phyloP scores from a whole-genome alignment of 148 eudicot species.

The Camellia japonica region DNA sequence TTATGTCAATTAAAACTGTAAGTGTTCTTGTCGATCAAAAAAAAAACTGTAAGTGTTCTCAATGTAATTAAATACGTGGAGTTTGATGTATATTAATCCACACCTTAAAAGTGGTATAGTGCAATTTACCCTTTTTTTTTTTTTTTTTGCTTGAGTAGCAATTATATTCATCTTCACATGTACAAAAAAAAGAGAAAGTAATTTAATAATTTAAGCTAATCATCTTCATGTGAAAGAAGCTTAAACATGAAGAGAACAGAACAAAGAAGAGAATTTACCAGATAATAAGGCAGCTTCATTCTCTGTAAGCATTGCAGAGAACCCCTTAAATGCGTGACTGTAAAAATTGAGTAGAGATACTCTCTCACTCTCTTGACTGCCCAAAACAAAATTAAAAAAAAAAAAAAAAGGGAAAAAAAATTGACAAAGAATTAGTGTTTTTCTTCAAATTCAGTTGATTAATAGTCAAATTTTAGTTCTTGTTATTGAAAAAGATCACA shows the following conservation, averaged over 20 bases:
- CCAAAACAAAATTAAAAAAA: not conserved
- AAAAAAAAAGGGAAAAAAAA: not conserved
- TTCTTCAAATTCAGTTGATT: not conserved
- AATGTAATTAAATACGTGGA: too few species aligned
- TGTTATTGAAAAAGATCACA: not conserved
- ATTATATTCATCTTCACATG: too few species aligned
- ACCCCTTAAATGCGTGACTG: conserved; percentile 60
- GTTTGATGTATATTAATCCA: too few species aligned
- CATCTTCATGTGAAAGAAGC: too few species aligned
- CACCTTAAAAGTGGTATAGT: too few species aligned
- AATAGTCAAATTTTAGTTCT: not conserved
- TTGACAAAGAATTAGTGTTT: not conserved
- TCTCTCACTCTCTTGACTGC: conserved; percentile 48
- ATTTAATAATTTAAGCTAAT: too few species aligned
- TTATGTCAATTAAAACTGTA: too few species aligned
- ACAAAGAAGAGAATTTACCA: conserved; percentile 23
- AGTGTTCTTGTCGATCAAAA: too few species aligned
- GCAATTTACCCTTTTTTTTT: too few species aligned
- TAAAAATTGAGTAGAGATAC: conserved; percentile 46
- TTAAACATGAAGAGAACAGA: not conserved
- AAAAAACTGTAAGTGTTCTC: too few species aligned
- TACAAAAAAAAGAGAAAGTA: too few species aligned
- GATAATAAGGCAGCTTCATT: conserved; percentile 56
- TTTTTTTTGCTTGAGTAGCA: too few species aligned
- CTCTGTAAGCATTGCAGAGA: conserved; percentile 59